A percentile compares a stretch with the other conserved stretches of the same genome.
phyloP scores from a whole-genome alignment of 139 green algal genomes.

The Tetraselmis striata region DNA sequence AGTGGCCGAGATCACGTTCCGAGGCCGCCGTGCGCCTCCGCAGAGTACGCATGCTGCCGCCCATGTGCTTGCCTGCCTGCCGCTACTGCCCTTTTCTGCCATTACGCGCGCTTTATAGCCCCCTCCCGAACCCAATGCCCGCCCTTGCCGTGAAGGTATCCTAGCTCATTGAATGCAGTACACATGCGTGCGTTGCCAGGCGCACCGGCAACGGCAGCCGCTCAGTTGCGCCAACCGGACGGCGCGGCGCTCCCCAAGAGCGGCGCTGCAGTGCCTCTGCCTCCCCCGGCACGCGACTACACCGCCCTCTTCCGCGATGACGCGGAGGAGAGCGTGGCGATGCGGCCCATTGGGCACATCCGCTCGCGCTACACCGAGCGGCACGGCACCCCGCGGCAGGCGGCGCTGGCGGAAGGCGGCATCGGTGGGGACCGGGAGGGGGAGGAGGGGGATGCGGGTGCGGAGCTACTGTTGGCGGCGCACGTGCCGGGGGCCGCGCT shows the following conservation, averaged over 20 bases:
- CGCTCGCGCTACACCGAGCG: slow-evolving; percentile 7
- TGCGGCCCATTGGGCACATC: neutral
- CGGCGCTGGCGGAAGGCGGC: neutral
- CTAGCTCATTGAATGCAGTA: too few species aligned
- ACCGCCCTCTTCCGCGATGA: neutral
- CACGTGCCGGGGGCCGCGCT: neutral
- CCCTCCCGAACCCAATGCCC: too few species aligned
- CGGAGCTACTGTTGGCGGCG: neutral
- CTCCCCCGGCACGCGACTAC: neutral
- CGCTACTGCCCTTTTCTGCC: too few species aligned
- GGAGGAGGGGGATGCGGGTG: neutral
- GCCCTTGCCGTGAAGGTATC: too few species aligned
- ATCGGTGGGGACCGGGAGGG: neutral
- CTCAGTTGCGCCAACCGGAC: neutral
- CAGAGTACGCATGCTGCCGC: too few species aligned
- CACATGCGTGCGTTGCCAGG: neutral
- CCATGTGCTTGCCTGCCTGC: too few species aligned
- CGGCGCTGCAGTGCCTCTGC: neutral
- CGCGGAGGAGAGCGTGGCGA: neutral
- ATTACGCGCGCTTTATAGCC: too few species aligned
- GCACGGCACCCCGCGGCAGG: neutral
- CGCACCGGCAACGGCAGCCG: neutral
- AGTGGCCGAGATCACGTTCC: too few species aligned
- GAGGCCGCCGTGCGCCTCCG: too few species aligned
- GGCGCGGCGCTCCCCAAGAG: neutral